Base-by-base conservation (phyloP, 83 land plant genomes). In the Diphasiastrum complanatum region DNA sequence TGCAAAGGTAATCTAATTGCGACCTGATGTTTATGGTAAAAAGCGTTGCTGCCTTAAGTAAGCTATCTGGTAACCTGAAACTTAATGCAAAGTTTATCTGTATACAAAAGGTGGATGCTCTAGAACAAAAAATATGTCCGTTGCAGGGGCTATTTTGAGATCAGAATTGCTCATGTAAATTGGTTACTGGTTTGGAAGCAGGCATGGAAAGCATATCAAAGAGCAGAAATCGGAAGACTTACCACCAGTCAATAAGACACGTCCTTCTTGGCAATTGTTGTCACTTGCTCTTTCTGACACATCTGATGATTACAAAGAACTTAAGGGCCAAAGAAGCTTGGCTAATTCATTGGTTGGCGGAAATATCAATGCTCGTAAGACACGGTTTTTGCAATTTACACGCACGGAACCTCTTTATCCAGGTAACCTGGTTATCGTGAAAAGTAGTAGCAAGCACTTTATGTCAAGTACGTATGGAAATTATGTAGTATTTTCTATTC, bases 341-440 rank as follows among this genome's bases (percentile, higher is more conserved):
- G 84, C 96, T 29, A 81, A 74, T 65, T 82, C 96, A 16, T 75
- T 89, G 49, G 64, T 75, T 34, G 83, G 83, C 48, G 92, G 91
- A 10, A 86, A 77, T 63, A 73, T 86, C 57, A 89, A 95, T 66
- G 51, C 47, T 61, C 77, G 73, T 40, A 95, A 95, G 68, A 76
- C 70, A 12, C 78, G 99, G 46, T 77, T 67, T 36, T 23, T 95
- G 54, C 72, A 33, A 28, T 89, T 83, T 62, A 37, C 45, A 35
- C 78, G 62, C 18, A 22, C 58, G 28, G 91, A 86, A 29, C 75
- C 35, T 12, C 2, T 61, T 0, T 36, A 24, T 33, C 97, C 78
- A 82, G 89, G 97, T 86, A 67, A 50, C 63, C 71, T 52, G 33
- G 3, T 23, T 2, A 48, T 63, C 29, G 0, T 20, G 33, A 26